phyloP scores from a whole-genome alignment of 2,329 filamentous ascomycete species.

The Monosporascus sp. region DNA sequence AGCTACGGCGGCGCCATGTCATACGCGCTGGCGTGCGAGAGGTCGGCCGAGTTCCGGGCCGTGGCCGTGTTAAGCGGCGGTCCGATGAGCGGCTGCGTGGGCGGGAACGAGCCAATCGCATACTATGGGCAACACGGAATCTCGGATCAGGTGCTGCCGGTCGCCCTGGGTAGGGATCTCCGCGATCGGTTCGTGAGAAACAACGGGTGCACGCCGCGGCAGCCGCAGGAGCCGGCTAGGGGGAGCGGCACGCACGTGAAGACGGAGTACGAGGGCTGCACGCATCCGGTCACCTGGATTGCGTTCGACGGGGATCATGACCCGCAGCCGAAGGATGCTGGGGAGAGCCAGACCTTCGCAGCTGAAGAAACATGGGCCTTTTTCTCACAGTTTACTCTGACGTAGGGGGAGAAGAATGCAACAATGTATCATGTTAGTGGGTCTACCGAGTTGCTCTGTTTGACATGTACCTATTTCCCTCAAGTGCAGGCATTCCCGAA shows the following conservation, averaged over 20 bases:
- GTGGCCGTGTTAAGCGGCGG: constrained; percentile 26
- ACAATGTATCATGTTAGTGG: neutral
- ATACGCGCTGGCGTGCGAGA: constrained; percentile 31
- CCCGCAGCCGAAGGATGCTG: constrained; percentile 15
- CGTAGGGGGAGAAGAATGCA: neutral
- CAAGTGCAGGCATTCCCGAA: too few species aligned
- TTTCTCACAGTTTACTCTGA: constrained; percentile 18
- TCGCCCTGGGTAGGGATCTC: constrained; percentile 25
- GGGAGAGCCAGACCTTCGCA: constrained; percentile 8
- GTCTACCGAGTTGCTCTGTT: too few species aligned
- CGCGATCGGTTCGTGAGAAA: constrained; percentile 31
- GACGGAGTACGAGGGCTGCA: constrained; percentile 23
- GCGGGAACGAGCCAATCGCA: constrained; percentile 28
- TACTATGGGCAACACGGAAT: constrained; percentile 28
- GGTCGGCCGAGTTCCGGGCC: constrained; percentile 23
- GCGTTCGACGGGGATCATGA: constrained; percentile 26
- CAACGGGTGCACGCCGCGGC: constrained; percentile 26
- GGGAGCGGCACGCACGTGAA: constrained; percentile 12
- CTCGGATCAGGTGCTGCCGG: constrained; percentile 28
- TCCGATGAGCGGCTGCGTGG: constrained; percentile 24
- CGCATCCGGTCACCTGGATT: constrained; percentile 28
- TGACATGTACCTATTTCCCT: too few species aligned
- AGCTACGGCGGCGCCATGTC: constrained; percentile 33
- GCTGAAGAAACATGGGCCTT: constrained; percentile 26
- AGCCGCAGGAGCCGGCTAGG: constrained; percentile 13